A percentile compares a stretch with the other conserved stretches of the same genome.
These are phyloP conservation scores for Cenchrus americanus DNA, from an alignment of 176 grass and related monocot genomes.

Conservation along the genomic window DNA sequence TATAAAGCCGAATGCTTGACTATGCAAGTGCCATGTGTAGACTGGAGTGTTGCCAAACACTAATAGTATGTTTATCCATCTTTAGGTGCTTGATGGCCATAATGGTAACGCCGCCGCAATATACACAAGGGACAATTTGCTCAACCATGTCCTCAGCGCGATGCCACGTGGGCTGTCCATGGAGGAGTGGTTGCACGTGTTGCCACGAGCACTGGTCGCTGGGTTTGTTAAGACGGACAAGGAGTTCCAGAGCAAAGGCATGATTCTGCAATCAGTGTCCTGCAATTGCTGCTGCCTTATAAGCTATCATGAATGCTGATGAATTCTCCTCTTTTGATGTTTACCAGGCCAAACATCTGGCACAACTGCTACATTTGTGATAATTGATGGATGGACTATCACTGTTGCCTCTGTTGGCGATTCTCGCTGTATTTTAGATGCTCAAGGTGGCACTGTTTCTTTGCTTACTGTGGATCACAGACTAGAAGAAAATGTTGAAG, in stretches of 20 bases:
- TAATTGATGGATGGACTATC: slow-evolving; percentile 95
- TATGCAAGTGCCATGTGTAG: neutral
- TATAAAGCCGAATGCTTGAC: slow-evolving; percentile 13
- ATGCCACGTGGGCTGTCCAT: slow-evolving; percentile 66
- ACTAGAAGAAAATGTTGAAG: slow-evolving; percentile 96
- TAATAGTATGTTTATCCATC: slow-evolving; percentile 13
- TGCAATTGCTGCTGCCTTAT: neutral
- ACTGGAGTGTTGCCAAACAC: neutral
- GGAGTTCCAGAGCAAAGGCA: slow-evolving; percentile 90
- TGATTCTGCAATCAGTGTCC: slow-evolving; percentile 16
- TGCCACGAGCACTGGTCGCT: slow-evolving; percentile 77
- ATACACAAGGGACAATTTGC: slow-evolving; percentile 94
- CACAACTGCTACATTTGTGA: slow-evolving; percentile 92
- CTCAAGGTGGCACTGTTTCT: slow-evolving; percentile 77
- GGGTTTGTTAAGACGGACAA: slow-evolving; percentile 95
- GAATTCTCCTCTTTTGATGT: neutral
- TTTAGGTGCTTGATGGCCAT: slow-evolving; percentile 90
- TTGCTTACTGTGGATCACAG: slow-evolving; percentile 91
- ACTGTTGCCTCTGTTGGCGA: slow-evolving; percentile 96
- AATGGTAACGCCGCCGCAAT: slow-evolving; percentile 92
- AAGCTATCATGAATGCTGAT: slow-evolving; percentile 14
- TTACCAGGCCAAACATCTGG: slow-evolving; percentile 86
- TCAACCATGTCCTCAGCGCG: slow-evolving; percentile 81
- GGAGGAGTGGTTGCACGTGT: slow-evolving; percentile 86
- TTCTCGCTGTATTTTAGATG: slow-evolving; percentile 93